phyloP scores from a whole-genome alignment of 345 rosid genomes.

The Citrus sp. region DNA sequence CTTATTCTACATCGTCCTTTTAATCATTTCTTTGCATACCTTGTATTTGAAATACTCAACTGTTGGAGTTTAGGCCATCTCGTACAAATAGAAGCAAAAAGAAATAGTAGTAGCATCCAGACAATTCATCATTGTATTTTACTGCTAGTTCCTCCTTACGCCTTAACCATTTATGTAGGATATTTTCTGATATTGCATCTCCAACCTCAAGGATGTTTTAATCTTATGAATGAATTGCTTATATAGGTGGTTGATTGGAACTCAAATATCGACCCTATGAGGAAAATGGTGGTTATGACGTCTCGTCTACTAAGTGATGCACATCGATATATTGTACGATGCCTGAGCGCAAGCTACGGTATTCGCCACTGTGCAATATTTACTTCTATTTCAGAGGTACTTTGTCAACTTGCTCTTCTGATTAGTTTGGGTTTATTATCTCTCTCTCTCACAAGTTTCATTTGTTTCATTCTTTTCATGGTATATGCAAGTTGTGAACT shows the following conservation, averaged over 20 bases:
- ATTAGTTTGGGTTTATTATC: constrained; percentile 11
- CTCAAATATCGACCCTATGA: constrained; percentile 42
- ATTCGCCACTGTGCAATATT: constrained; percentile 53
- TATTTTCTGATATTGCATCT: neutral
- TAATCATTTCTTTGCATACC: neutral
- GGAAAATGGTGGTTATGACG: constrained; percentile 64
- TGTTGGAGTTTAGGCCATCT: neutral
- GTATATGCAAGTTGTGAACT: constrained; percentile 3
- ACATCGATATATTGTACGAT: constrained; percentile 85
- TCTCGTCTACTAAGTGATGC: constrained; percentile 86
- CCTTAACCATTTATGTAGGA: neutral
- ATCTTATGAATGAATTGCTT: constrained; percentile 15
- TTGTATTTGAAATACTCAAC: neutral
- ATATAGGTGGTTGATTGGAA: constrained; percentile 75
- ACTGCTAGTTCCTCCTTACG: neutral
- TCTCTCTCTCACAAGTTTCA: neutral
- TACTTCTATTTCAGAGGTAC: constrained; percentile 93
- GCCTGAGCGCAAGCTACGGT: constrained; percentile 58
- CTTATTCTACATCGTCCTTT: neutral
- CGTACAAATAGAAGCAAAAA: neutral
- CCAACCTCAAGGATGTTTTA: constrained; percentile 2
- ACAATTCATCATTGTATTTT: neutral
- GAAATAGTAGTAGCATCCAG: neutral
- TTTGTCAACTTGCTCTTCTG: constrained; percentile 9
- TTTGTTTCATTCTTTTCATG: neutral